Percentiles rank a stretch among this genome's conserved stretches.
phyloP scores from a whole-genome alignment of 495 filamentous ascomycete genomes.

The Hypoxylon perforatum region DNA sequence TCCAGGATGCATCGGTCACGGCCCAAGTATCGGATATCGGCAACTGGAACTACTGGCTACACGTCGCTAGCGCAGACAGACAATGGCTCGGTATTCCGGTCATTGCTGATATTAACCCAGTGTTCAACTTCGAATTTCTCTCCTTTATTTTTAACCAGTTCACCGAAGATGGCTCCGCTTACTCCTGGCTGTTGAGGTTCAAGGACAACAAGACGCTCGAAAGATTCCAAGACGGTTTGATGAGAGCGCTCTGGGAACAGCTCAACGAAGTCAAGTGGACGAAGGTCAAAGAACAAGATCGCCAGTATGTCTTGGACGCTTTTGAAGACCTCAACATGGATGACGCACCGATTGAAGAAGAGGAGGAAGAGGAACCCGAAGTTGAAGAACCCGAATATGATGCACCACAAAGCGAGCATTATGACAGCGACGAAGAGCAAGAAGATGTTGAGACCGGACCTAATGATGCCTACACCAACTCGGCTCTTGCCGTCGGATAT shows the following conservation, averaged over 20 bases:
- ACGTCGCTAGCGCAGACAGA: conserved; percentile 79
- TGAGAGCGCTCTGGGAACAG: conserved; percentile 97
- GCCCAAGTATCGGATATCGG: conserved; percentile 89
- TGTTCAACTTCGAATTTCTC: conserved; percentile 98
- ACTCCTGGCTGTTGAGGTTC: conserved; percentile 96
- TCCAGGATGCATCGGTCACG: conserved; percentile 78
- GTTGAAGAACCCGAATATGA: conserved; percentile 74
- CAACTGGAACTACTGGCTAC: conserved; percentile 95
- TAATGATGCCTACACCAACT: conserved; percentile 88
- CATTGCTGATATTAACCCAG: conserved; percentile 91
- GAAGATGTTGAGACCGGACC: conserved; percentile 81
- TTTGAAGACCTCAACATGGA: conserved; percentile 97
- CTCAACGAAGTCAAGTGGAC: conserved; percentile 94
- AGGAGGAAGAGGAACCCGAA: conserved; percentile 70
- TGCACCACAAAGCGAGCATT: conserved; percentile 68
- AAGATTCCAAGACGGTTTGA: conserved; percentile 90
- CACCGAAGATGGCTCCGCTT: conserved; percentile 84
- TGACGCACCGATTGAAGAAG: conserved; percentile 69
- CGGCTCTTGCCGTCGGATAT: conserved; percentile 96
- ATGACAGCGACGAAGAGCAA: conserved; percentile 91
- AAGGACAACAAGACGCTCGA: conserved; percentile 82
- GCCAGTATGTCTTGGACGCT: conserved; percentile 93
- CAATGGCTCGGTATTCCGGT: conserved; percentile 92
- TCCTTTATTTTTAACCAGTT: conserved; percentile 99
- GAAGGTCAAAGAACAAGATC: conserved; percentile 90